Percentiles rank a stretch among this genome's conserved stretches.
These are phyloP conservation scores for Delonix regia DNA, from an alignment of 306 rosid genomes.

Conservation along the genomic window DNA sequence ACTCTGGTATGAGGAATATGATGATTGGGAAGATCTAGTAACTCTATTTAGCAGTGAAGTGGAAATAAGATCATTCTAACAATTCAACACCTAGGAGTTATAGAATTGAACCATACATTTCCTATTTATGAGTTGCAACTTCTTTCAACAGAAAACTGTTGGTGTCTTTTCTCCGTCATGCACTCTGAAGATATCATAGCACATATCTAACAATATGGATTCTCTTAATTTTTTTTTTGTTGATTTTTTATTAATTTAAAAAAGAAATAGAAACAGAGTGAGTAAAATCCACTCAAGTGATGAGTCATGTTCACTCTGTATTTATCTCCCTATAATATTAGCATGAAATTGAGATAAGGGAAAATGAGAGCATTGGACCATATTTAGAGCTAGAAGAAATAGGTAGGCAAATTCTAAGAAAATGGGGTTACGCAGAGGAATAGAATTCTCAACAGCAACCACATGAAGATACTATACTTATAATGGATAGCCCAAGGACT, in stretches of 20 bases:
- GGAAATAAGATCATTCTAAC: constrained; percentile 47
- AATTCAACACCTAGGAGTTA: constrained; percentile 35
- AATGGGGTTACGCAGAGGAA: constrained; percentile 46
- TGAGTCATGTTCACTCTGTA: too few species aligned
- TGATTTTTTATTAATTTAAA: too few species aligned
- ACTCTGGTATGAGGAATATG: constrained; percentile 41
- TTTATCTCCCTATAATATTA: too few species aligned
- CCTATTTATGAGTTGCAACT: constrained; percentile 27
- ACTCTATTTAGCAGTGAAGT: constrained; percentile 27
- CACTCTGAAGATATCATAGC: too few species aligned
- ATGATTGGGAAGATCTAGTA: constrained; percentile 39
- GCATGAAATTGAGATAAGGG: too few species aligned
- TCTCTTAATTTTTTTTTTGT: too few species aligned
- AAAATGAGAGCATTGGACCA: neutral
- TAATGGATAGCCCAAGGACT: constrained; percentile 42
- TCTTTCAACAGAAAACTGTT: constrained; percentile 38
- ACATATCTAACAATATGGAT: too few species aligned
- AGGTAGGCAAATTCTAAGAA: constrained; percentile 37
- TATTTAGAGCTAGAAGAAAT: constrained; percentile 19
- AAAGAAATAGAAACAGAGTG: too few species aligned
- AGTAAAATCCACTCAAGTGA: too few species aligned
- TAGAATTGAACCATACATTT: constrained; percentile 36
- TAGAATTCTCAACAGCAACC: constrained; percentile 26
- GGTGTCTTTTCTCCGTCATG: constrained; percentile 36
- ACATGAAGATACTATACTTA: too few species aligned